Evolutionary conservation across 176 grass and related monocot species (phyloP).

Genomic region (Zoysia pacifica): DNA sequence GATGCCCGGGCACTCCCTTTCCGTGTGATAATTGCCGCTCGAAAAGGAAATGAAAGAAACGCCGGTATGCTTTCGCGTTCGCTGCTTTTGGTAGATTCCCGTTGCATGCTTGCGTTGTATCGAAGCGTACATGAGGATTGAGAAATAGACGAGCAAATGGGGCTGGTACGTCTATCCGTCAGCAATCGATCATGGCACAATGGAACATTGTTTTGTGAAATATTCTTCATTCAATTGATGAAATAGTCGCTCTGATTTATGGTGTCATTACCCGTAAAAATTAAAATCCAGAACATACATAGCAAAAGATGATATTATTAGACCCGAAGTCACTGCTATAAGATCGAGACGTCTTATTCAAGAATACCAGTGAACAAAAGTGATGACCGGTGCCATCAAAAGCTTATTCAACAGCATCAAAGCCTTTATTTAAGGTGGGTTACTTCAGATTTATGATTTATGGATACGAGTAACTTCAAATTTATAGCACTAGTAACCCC

Average conservation of each 20-base stretch:
- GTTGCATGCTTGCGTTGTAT: slow-evolving; percentile 2
- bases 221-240: not conserved
- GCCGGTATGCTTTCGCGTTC: not conserved
- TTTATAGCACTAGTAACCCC: too few relatives aligned
- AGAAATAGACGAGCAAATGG: not conserved
- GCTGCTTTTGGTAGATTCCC: not conserved
- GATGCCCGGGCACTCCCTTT: not conserved
- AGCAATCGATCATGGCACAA: not conserved
- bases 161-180: not conserved
- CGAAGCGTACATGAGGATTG: not conserved
- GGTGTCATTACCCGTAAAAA: too few relatives aligned
- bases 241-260: not conserved
- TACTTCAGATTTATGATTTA: too few relatives aligned
- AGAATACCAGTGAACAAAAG: too few relatives aligned
- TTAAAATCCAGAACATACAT: too few relatives aligned
- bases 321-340: too few relatives aligned
- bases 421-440: too few relatives aligned
- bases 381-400: too few relatives aligned
- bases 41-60: slow-evolving; percentile 33
- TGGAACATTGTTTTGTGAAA: not conserved
- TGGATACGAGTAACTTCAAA: too few relatives aligned
- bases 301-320: too few relatives aligned
- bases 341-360: too few relatives aligned
- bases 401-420: too few relatives aligned
- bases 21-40: slow-evolving; percentile 4